phyloP scores from a whole-genome alignment of 1,284 basidiomycete genomes.

The Ceratobasidium sp. region DNA sequence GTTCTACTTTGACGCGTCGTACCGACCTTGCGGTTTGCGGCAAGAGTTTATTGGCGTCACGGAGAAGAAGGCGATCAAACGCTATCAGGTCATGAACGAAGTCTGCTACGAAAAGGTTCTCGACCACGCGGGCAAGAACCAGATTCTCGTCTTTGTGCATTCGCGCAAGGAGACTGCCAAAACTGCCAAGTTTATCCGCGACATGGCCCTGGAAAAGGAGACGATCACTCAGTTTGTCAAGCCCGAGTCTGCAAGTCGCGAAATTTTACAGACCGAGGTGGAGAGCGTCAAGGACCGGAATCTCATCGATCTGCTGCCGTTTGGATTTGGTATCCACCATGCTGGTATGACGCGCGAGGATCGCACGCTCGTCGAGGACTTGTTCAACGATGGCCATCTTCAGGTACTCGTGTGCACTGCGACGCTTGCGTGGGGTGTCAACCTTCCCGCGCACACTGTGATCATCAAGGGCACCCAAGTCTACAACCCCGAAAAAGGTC shows the following conservation, averaged over 20 bases:
- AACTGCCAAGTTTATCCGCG: conserved; percentile 94
- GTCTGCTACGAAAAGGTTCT: conserved; percentile 99
- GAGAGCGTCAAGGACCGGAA: conserved; percentile 88
- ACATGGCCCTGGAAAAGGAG: conserved; percentile 96
- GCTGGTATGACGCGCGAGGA: conserved; percentile 99
- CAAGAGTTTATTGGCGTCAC: conserved; percentile 99
- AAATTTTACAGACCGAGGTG: conserved; percentile 88
- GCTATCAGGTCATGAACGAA: conserved; percentile 98
- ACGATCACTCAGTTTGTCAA: conserved; percentile 96
- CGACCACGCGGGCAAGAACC: conserved; percentile 92
- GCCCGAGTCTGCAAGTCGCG: conserved; percentile 88
- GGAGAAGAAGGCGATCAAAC: conserved; percentile 99
- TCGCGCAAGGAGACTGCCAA: conserved; percentile 99
- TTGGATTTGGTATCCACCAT: conserved; percentile 98
- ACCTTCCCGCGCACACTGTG: conserved; percentile 96
- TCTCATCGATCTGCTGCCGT: conserved; percentile 91
- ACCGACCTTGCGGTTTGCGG: conserved; percentile 94
- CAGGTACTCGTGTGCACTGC: conserved; percentile 98
- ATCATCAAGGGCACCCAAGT: conserved; percentile 99
- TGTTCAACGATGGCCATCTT: conserved; percentile 93
- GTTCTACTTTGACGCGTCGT: conserved; percentile 97
- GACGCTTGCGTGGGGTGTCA: conserved; percentile 99
- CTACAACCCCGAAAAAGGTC: conserved; percentile 98
- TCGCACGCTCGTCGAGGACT: conserved; percentile 92
- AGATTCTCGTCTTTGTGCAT: conserved; percentile 96